A percentile compares a stretch with the other conserved stretches of the same genome.
Conservation (phyloP, 75 land plant genomes). For the Chamaecyparis obtusa region DNA sequence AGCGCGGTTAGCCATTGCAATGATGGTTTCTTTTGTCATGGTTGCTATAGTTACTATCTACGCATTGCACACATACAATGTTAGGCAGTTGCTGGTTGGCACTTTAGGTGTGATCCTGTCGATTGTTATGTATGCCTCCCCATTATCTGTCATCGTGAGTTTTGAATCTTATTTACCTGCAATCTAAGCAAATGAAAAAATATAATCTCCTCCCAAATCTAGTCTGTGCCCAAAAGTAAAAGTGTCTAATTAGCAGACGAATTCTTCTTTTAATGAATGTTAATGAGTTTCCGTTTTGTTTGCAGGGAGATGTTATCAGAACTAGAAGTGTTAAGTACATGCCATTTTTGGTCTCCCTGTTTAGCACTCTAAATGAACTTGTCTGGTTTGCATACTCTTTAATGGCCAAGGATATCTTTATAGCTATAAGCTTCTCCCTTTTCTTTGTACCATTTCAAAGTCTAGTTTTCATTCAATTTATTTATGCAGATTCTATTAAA, state of each 20-base stretch:
- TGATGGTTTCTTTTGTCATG: background rate
- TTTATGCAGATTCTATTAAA: too few relatives aligned
- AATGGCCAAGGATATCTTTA: background rate
- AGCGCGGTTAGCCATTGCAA: background rate
- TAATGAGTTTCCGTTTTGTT: background rate
- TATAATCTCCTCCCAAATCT: background rate
- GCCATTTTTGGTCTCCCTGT: conserved; percentile 22
- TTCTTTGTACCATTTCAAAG: background rate
- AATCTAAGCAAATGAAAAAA: too few relatives aligned
- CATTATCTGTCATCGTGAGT: too few relatives aligned
- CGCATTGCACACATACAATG: too few relatives aligned
- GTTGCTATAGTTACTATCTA: background rate
- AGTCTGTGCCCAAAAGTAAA: background rate
- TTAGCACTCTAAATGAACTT: background rate
- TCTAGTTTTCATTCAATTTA: background rate
- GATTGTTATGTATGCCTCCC: too few relatives aligned
- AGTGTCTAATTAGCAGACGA: background rate
- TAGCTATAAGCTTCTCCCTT: background rate
- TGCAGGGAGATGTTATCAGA: conserved; percentile 18
- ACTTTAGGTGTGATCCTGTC: too few relatives aligned
- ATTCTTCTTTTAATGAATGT: background rate
- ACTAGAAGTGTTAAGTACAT: conserved; percentile 30
- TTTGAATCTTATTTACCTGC: background rate
- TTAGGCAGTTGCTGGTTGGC: too few relatives aligned
- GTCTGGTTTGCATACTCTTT: conserved; percentile 2